These are phyloP conservation scores for Passiflora organensis DNA, from an alignment of 345 rosid species.

Conservation along the genomic window DNA sequence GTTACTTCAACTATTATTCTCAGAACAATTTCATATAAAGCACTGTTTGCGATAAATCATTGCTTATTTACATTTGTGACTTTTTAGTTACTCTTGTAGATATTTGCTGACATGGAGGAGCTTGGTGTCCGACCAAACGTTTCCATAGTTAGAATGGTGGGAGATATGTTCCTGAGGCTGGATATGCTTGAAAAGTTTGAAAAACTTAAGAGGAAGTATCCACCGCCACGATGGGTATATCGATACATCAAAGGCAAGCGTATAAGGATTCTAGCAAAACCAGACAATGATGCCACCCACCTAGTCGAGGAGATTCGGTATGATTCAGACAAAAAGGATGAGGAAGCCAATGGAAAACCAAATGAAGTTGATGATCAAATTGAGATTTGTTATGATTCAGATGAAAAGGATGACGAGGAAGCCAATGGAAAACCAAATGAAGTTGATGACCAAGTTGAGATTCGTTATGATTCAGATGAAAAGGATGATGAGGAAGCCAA, in stretches of 20 bases:
- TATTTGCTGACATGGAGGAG: slow-evolving; percentile 99
- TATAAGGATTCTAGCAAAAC: slow-evolving; percentile 52
- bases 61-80: slow-evolving; percentile 6
- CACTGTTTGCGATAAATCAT: background rate
- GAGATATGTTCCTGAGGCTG: slow-evolving; percentile 53
- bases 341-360: background rate
- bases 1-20: no score
- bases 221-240: slow-evolving; percentile 74
- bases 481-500: background rate
- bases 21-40: background rate
- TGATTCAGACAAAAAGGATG: slow-evolving; percentile 3
- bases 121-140: slow-evolving; percentile 64
- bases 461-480: slow-evolving; percentile 5
- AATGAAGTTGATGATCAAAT: no score
- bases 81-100: slow-evolving; percentile 28
- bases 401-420: slow-evolving; percentile 3
- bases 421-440: background rate
- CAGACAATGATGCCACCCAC: slow-evolving; percentile 26
- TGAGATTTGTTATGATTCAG: slow-evolving; percentile 3
- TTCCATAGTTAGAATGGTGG: slow-evolving; percentile 65
- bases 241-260: slow-evolving; percentile 82
- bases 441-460: no score
- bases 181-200: slow-evolving; percentile 68
- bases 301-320: background rate
- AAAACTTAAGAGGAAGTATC: slow-evolving; percentile 65